Percentiles rank a stretch among this genome's conserved stretches.
These are phyloP conservation scores for Boletus insuetus DNA, from an alignment of 768 basidiomycete genomes.

Conservation along the genomic window DNA sequence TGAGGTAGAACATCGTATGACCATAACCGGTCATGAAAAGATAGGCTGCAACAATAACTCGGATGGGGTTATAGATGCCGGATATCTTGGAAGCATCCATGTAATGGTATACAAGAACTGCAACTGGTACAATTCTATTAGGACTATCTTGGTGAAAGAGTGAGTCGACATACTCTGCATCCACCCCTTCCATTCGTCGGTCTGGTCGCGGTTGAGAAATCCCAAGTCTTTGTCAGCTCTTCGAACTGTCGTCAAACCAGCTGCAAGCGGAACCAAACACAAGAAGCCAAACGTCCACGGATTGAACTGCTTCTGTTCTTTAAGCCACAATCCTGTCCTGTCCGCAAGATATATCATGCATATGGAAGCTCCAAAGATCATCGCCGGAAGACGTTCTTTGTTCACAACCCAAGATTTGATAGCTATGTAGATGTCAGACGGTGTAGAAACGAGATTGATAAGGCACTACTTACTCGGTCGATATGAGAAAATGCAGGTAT, in stretches of 20 bases:
- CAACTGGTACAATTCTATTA: slow-evolving; percentile 47
- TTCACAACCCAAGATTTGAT: slow-evolving; percentile 15
- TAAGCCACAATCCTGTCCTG: slow-evolving; percentile 82
- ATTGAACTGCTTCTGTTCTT: slow-evolving; percentile 85
- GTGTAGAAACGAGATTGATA: slow-evolving; percentile 5
- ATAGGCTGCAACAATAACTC: slow-evolving; percentile 85
- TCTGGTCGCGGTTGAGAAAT: slow-evolving; percentile 88
- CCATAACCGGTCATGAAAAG: slow-evolving; percentile 95
- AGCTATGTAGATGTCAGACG: slow-evolving; percentile 16
- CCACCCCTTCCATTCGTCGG: slow-evolving; percentile 98
- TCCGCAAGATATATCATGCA: slow-evolving; percentile 77
- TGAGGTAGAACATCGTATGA: slow-evolving; percentile 84
- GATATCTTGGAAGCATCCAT: slow-evolving; percentile 85
- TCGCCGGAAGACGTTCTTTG: slow-evolving; percentile 36
- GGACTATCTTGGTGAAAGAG: neutral
- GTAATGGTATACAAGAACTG: slow-evolving; percentile 92
- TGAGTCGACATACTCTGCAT: slow-evolving; percentile 74
- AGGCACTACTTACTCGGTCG: slow-evolving; percentile 29
- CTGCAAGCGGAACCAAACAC: slow-evolving; percentile 47
- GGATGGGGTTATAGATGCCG: slow-evolving; percentile 91
- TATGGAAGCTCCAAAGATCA: slow-evolving; percentile 65
- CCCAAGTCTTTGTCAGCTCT: slow-evolving; percentile 80
- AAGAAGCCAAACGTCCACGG: slow-evolving; percentile 64
- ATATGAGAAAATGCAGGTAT: slow-evolving; percentile 49
- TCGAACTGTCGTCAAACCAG: slow-evolving; percentile 65